Percentiles rank a stretch among this genome's conserved stretches.
These are phyloP conservation scores for Thermomucor indicae-seudaticae DNA, from an alignment of 371 early-diverging fungal genomes.

Conservation along the genomic window DNA sequence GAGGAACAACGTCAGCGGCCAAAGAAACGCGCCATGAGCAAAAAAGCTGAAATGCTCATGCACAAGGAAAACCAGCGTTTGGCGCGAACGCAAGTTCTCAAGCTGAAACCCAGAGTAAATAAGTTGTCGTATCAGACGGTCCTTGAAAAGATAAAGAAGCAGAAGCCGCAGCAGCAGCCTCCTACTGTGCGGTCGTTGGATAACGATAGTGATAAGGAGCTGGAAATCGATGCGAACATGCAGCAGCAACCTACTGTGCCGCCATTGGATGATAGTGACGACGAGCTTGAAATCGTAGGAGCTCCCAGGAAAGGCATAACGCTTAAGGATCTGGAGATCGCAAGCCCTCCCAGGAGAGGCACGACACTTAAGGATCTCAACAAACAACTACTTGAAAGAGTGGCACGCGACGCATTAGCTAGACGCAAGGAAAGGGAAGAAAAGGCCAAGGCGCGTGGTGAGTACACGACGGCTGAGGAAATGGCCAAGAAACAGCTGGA, in stretches of 20 bases:
- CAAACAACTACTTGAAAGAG: conserved; percentile 14
- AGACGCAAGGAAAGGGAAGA: conserved; percentile 30
- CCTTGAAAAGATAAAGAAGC: conserved; percentile 9
- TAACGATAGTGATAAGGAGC: neutral
- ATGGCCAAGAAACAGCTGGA: conserved; percentile 25
- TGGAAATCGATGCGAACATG: no score
- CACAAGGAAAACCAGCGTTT: conserved; percentile 20
- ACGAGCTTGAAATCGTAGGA: conserved; percentile 20
- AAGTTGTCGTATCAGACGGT: conserved; percentile 9
- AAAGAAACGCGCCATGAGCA: conserved; percentile 7
- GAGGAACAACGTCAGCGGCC: conserved; percentile 6
- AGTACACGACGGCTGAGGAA: conserved; percentile 31
- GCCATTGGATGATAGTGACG: conserved; percentile 6
- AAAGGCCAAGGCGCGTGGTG: conserved; percentile 27
- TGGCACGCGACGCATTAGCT: conserved; percentile 25
- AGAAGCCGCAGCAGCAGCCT: neutral
- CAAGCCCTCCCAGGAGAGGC: neutral
- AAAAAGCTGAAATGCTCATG: conserved; percentile 17
- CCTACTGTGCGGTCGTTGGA: neutral
- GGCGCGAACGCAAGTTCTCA: conserved; percentile 8
- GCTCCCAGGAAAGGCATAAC: conserved; percentile 1
- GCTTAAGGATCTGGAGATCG: no score
- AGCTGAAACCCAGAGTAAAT: conserved; percentile 9
- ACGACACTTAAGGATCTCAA: conserved; percentile 25
- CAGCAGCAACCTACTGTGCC: no score